Conservation (phyloP, 768 basidiomycete genomes). For the Tricholoma terreum region DNA sequence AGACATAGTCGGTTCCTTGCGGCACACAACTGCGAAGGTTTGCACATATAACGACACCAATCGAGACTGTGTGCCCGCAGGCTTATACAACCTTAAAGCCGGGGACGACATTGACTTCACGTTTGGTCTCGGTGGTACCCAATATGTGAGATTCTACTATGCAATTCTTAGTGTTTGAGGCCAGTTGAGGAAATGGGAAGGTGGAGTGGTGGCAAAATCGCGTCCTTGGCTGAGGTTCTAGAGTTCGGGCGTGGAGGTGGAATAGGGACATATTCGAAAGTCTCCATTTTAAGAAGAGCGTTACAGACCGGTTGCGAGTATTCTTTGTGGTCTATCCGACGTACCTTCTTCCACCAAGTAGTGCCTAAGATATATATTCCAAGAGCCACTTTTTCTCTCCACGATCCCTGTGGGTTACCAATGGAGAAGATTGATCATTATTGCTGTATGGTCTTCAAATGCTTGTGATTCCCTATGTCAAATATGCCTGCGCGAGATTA, state of each 20-base stretch:
- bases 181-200: no score
- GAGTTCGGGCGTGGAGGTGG: background rate
- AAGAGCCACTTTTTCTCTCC: background rate
- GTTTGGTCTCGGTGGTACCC: no score
- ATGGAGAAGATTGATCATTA: background rate
- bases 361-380: background rate
- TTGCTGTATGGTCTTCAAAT: background rate
- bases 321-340: no score
- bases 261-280: background rate
- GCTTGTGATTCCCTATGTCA: background rate
- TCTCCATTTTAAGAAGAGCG: background rate
- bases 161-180: no score
- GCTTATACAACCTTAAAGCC: no score
- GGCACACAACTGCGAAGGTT: no score
- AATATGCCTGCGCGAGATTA: background rate
- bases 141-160: no score
- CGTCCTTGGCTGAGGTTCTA: background rate
- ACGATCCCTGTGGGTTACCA: background rate
- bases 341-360: background rate
- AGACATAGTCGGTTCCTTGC: no score
- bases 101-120: no score
- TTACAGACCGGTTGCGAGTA: background rate
- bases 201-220: no score
- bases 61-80: no score
- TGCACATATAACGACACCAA: no score